phyloP scores from a whole-genome alignment of 169 alveolate genomes.

The Plasmodium billcollinsi region DNA sequence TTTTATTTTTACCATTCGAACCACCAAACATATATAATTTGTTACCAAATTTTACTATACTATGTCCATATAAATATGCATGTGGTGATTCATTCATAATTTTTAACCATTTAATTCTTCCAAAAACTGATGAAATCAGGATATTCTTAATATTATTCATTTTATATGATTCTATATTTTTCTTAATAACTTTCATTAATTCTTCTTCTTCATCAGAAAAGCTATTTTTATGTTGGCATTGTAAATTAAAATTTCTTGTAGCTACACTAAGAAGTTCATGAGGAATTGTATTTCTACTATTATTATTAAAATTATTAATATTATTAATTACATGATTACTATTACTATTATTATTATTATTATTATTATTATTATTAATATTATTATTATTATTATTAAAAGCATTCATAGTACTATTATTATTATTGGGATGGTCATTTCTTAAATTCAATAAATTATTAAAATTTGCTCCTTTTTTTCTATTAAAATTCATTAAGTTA shows the following conservation, averaged over 20 bases:
- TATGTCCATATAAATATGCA: conserved; percentile 84
- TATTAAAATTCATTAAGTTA: conserved; percentile 14
- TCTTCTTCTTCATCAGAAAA: conserved; percentile 66
- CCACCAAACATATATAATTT: conserved; percentile 92
- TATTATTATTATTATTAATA: conserved; percentile 4
- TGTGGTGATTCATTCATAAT: conserved; percentile 77
- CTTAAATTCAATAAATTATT: conserved; percentile 27
- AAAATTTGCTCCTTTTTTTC: not conserved
- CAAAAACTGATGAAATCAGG: conserved; percentile 70
- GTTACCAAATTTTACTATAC: conserved; percentile 88
- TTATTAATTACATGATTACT: not conserved
- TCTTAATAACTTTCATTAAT: conserved; percentile 60
- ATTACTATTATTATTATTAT: not conserved
- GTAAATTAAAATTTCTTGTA: conserved; percentile 32
- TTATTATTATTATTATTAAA: too few species aligned
- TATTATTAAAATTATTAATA: not conserved
- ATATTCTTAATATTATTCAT: conserved; percentile 71
- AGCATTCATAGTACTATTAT: not conserved
- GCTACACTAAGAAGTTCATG: conserved; percentile 31
- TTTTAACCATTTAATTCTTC: conserved; percentile 74
- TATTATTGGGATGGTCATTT: conserved; percentile 2
- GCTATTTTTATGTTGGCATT: conserved; percentile 11
- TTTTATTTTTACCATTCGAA: conserved; percentile 84
- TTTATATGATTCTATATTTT: conserved; percentile 69
- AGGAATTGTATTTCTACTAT: not conserved